Base-by-base conservation (phyloP, 805 yeast species). In the Pachysolen tannophilus region DNA sequence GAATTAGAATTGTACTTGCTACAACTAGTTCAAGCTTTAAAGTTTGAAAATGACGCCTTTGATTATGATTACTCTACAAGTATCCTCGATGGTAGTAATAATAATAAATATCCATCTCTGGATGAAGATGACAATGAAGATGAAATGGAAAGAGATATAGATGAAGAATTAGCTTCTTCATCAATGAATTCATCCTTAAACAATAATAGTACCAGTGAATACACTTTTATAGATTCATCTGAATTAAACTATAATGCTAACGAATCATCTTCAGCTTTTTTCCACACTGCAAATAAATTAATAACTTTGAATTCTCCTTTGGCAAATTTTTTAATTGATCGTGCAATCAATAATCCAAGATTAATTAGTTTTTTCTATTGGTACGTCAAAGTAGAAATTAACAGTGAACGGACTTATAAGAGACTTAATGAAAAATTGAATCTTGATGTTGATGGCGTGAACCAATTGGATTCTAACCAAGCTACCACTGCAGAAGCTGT, bases 1-100 rank as follows among this genome's bases (percentile, higher is more conserved):
- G 96, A 90, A 43, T 55, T 92, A 11, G 80, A 83, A 37, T 64
- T 88, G 41, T 92, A 85, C 49, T 60, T 92, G 43, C 67, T 90
- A 37, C 98, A 92, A 56, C 63, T 90, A 13, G 97, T 90, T 0
- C 97, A 88, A 50, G 94, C 95, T 0, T 70, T 90, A 25, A 81
- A 84, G 47, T 85, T 85, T 53, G 98, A 92, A 49, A 8, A 38
- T 56, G 27, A 43, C 53, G 26, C 13, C 8, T 11, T 11, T 23
- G 26, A 23, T 11, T 41, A 52, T 2, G 43, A 45, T 20, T 48
- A 52, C 31, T 50, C 53, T 4, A 43, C 38, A 25, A 42, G 52
- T 5, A 47, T 46, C 26, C 39, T 45, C 8, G 54, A 47, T 24
- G 51, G 43, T 6, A 49, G 45, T 20, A 37, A 26, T 2, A 28